Evolutionary conservation across 2,329 filamentous ascomycete species (phyloP), one percentile per base, ranked within the genome.

Genomic region (Parafenestella ontariensis): DNA sequence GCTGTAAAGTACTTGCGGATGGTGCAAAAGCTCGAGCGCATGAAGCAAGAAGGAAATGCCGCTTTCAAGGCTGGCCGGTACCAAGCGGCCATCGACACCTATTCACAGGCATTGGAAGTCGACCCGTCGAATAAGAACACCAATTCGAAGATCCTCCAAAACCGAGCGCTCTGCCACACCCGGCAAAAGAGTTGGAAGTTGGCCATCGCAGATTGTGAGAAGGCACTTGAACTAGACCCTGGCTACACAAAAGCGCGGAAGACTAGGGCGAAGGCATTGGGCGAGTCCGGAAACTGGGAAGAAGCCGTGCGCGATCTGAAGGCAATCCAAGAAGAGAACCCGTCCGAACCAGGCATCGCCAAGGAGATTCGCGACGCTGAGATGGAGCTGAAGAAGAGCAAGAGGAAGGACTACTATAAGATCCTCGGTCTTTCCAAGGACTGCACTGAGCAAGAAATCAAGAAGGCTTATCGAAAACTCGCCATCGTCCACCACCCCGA

Each of bases 361-460:
- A 93, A 90, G 76, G 95, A 99, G 69, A 87, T 98, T 40, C 89
- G 91, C 52, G 90, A 89, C 68, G 95, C 94, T 1, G 94, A 99
- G 79, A 81, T 97, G 23, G 95, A 99, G 79, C 81, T 98, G 60
- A 99, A 99, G 87, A 98, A 98, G 88, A 90, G 90, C 76, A 90
- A 94, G 79, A 85, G 95, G 58, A 99, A 99, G 79, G 95, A 99
- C 73, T 98, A 96, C 80, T 99, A 99, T 83, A 97, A 97, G 85
- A 96, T 98, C 64, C 86, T 99, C 48, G 90, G 89, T 5, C 81
- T 99, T 8, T 82, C 89, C 53, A 98, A 97, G 82, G 89, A 93
- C 58, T 92, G 92, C 33, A 85, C 85, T 36, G 92, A 96, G 20
- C 83, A 83, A 52, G 87, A 95, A 49, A 95, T 99, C 81, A 99